Conservation (phyloP, 2,329 filamentous ascomycete genomes). For the Aspergillus aculeatus region DNA sequence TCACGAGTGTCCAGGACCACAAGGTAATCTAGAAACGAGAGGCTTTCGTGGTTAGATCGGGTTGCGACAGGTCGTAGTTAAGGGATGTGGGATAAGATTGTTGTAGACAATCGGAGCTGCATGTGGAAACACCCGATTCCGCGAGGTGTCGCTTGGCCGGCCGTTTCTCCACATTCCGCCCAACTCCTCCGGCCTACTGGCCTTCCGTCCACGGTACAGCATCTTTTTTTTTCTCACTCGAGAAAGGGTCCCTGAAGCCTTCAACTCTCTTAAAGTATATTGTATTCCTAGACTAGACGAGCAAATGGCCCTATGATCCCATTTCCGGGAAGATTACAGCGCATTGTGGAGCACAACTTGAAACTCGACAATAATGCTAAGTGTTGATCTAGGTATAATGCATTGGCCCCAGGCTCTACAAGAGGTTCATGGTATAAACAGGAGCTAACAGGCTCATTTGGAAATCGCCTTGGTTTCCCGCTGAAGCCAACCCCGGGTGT, state of each 20-base stretch:
- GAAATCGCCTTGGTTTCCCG: slow-evolving; percentile 74
- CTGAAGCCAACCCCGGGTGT: slow-evolving; percentile 77
- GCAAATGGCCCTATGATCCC: too few species aligned
- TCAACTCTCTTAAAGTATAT: too few species aligned
- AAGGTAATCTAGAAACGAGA: too few species aligned
- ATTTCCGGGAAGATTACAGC: neutral
- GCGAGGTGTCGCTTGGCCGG: slow-evolving; percentile 5
- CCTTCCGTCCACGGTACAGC: neutral
- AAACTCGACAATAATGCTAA: neutral
- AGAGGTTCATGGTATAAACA: neutral
- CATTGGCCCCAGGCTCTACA: neutral
- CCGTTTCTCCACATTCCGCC: neutral
- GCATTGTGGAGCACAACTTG: neutral
- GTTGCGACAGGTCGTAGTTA: neutral
- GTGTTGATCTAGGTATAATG: neutral
- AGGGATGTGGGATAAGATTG: neutral
- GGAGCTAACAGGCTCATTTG: slow-evolving; percentile 24
- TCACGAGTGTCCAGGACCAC: neutral
- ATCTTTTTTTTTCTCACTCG: too few species aligned
- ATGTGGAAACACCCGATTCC: slow-evolving; percentile 2
- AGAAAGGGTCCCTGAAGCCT: too few species aligned
- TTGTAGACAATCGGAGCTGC: slow-evolving; percentile 1
- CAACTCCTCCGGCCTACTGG: neutral
- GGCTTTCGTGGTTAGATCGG: neutral
- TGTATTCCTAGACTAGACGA: too few species aligned